A percentile compares a stretch with the other conserved stretches of the same genome.
phyloP scores from a whole-genome alignment of 768 basidiomycete genomes.

The Lactarius quietus region DNA sequence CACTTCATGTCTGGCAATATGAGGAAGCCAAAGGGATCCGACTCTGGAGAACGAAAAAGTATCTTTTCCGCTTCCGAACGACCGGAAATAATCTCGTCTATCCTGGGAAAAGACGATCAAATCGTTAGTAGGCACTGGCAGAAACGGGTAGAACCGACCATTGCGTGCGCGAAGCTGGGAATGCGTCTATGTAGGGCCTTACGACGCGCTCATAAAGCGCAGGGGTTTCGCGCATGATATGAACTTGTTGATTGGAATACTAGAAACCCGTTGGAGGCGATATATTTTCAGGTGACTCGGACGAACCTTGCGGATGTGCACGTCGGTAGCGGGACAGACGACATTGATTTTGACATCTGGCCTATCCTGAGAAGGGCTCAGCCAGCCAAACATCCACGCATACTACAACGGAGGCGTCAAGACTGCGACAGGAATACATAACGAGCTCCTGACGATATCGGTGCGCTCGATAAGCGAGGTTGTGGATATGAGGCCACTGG shows the following conservation, averaged over 20 bases:
- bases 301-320: conserved; percentile 74
- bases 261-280: conserved; percentile 31
- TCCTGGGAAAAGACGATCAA: conserved; percentile 48
- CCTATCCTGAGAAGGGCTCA: conserved; percentile 37
- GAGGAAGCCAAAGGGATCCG: conserved; percentile 55
- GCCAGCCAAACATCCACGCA: conserved; percentile 74
- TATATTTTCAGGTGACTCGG: neutral
- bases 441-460: conserved; percentile 54
- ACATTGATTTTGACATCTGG: conserved; percentile 82
- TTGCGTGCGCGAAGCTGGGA: conserved; percentile 73
- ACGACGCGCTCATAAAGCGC: conserved; percentile 68
- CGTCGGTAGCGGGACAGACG: conserved; percentile 85
- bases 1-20: conserved; percentile 97
- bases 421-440: conserved; percentile 14
- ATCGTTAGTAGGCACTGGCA: neutral
- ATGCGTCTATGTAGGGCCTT: conserved; percentile 70
- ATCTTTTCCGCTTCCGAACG: conserved; percentile 71
- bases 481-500: conserved; percentile 37
- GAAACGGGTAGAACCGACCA: conserved; percentile 50
- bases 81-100: conserved; percentile 78
- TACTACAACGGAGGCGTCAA: conserved; percentile 50
- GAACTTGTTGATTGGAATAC: conserved; percentile 71
- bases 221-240: conserved; percentile 83
- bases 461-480: conserved; percentile 53
- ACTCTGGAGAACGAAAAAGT: conserved; percentile 50